These are phyloP conservation scores for Termitomyces heimii DNA, from an alignment of 768 basidiomycete species.

Conservation along the genomic window DNA sequence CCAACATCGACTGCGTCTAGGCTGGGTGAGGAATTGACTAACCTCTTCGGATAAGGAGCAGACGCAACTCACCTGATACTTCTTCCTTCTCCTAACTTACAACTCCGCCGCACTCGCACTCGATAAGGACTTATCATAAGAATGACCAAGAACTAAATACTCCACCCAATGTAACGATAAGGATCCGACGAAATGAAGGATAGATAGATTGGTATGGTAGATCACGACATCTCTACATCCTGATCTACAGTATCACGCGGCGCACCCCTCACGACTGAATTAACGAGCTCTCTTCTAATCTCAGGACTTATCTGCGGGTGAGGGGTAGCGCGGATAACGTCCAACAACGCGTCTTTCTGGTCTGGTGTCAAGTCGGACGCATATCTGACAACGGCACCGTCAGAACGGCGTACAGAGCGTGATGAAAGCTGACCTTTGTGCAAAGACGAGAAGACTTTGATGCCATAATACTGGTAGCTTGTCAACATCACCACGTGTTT, in stretches of 20 bases:
- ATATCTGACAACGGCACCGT: conserved; percentile 50
- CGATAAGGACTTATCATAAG: not conserved
- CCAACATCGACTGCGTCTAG: not conserved
- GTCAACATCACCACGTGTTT: conserved; percentile 60
- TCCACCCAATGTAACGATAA: not conserved
- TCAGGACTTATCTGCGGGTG: conserved; percentile 89
- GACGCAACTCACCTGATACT: not conserved
- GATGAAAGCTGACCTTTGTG: conserved; percentile 61
- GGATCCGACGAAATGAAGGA: not conserved
- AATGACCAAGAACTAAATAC: not conserved
- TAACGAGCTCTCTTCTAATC: conserved; percentile 85
- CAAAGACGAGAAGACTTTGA: conserved; percentile 91
- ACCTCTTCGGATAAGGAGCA: too few species aligned
- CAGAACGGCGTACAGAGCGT: not conserved
- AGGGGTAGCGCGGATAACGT: conserved; percentile 80
- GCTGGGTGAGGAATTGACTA: not conserved
- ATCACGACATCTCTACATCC: conserved; percentile 60
- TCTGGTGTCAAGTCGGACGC: conserved; percentile 92
- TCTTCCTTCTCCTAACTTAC: not conserved
- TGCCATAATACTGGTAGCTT: conserved; percentile 98
- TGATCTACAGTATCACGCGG: conserved; percentile 58
- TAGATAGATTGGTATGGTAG: not conserved
- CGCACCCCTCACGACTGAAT: conserved; percentile 82
- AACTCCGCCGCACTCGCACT: not conserved
- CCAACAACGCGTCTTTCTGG: conserved; percentile 95